These are phyloP conservation scores for Fusarium nurragi DNA, from an alignment of 2,329 filamentous ascomycete genomes.

Conservation along the genomic window DNA sequence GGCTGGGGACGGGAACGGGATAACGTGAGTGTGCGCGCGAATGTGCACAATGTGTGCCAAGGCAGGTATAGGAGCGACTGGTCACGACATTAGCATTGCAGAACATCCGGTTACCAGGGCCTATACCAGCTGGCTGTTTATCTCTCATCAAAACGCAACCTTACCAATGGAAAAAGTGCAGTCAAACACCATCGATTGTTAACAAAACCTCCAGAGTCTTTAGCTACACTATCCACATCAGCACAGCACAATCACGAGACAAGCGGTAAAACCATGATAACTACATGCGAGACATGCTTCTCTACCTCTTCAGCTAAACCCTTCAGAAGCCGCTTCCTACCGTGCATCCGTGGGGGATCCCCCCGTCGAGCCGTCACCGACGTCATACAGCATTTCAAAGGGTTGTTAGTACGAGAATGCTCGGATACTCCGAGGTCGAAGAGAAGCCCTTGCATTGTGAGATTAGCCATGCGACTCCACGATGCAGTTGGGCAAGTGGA, in stretches of 20 bases:
- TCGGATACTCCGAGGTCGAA: background rate
- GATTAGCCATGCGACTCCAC: slow-evolving; percentile 8
- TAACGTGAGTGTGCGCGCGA: slow-evolving; percentile 1
- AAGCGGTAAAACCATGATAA: background rate
- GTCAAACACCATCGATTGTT: background rate
- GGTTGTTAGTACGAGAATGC: background rate
- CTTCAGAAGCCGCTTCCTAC: slow-evolving; percentile 18
- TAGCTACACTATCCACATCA: slow-evolving; percentile 5
- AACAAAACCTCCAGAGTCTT: background rate
- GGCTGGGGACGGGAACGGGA: slow-evolving; percentile 16
- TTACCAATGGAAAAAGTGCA: background rate
- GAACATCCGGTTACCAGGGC: background rate
- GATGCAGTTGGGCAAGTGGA: background rate
- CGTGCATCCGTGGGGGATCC: slow-evolving; percentile 25
- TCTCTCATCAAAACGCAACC: background rate
- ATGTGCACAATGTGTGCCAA: slow-evolving; percentile 5
- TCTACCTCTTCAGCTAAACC: slow-evolving; percentile 11
- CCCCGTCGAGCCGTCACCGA: background rate
- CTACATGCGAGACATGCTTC: slow-evolving; percentile 28
- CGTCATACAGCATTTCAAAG: slow-evolving; percentile 14
- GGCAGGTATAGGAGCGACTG: background rate
- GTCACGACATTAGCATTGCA: background rate
- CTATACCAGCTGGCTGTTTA: background rate
- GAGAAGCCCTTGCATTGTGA: background rate
- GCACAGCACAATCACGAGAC: slow-evolving; percentile 14